phyloP scores from a whole-genome alignment of 352 stramenopile species.

The Phytophthora lateralis region DNA sequence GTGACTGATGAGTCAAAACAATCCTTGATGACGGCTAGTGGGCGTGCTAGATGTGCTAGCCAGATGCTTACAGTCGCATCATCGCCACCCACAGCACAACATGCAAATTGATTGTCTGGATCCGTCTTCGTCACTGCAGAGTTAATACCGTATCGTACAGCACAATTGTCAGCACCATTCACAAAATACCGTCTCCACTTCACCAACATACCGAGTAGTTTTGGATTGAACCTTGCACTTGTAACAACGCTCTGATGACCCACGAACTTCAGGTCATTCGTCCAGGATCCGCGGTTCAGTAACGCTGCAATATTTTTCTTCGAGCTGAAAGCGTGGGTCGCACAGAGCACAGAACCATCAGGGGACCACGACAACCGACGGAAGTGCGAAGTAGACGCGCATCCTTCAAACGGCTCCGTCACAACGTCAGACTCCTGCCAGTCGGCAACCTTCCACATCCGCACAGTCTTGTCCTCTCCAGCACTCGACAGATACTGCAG shows the following conservation, averaged over 20 bases:
- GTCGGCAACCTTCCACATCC: conserved; percentile 82
- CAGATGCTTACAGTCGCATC: conserved; percentile 88
- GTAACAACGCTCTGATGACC: conserved; percentile 83
- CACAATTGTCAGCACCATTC: conserved; percentile 5
- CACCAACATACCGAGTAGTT: conserved; percentile 59
- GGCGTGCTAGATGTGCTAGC: conserved; percentile 78
- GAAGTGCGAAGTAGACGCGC: conserved; percentile 84
- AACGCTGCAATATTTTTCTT: conserved; percentile 88
- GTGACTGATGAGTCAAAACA: conserved; percentile 88
- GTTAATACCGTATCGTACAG: conserved; percentile 4
- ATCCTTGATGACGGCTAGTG: conserved; percentile 79
- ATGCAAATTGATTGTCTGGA: conserved; percentile 84
- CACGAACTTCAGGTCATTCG: conserved; percentile 88
- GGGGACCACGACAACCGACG: conserved; percentile 85
- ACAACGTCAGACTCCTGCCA: conserved; percentile 76
- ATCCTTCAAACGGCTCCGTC: conserved; percentile 75
- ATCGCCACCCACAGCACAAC: conserved; percentile 81
- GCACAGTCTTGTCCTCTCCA: conserved; percentile 87
- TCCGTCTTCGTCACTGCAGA: conserved; percentile 50
- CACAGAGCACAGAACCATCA: conserved; percentile 79
- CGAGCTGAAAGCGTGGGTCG: conserved; percentile 85
- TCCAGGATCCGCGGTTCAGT: conserved; percentile 77
- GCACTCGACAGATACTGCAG: conserved; percentile 83
- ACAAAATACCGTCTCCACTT: not conserved
- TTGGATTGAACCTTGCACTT: conserved; percentile 82